Conservation (phyloP, 768 basidiomycete species). For the Gloeopeniophorella convolvens region DNA sequence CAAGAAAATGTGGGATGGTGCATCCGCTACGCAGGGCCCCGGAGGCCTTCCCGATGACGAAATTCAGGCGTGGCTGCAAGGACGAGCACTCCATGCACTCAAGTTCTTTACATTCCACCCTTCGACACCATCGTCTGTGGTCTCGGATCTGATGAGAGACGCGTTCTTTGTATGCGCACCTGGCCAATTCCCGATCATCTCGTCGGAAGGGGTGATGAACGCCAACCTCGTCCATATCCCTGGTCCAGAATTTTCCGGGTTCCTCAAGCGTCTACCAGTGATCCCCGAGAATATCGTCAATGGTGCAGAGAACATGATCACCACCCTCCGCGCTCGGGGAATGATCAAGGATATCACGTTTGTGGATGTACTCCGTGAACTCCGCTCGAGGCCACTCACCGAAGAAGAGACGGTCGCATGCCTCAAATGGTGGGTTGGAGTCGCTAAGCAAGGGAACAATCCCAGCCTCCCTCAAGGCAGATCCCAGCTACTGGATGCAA, state of each 20-base stretch:
- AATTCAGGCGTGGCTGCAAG: constrained; percentile 43
- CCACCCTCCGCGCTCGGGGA: constrained; percentile 50
- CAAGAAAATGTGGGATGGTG: constrained; percentile 52
- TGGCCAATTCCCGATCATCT: constrained; percentile 60
- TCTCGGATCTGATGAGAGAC: constrained; percentile 61
- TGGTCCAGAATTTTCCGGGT: constrained; percentile 60
- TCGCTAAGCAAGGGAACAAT: constrained; percentile 34
- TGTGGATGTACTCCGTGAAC: constrained; percentile 74
- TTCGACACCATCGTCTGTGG: constrained; percentile 81
- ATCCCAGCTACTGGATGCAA: constrained; percentile 62
- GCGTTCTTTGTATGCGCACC: constrained; percentile 70
- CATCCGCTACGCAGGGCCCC: constrained; percentile 28
- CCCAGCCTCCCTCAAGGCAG: constrained; percentile 41
- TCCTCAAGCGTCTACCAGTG: constrained; percentile 73
- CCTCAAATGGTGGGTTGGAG: constrained; percentile 76
- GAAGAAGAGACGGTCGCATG: constrained; percentile 75
- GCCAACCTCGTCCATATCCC: constrained; percentile 67
- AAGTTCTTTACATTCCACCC: constrained; percentile 85
- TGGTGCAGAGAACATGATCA: constrained; percentile 54
- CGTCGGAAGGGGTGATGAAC: constrained; percentile 63
- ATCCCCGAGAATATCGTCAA: constrained; percentile 55
- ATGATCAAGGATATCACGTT: constrained; percentile 73
- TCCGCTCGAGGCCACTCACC: constrained; percentile 60
- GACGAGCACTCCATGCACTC: constrained; percentile 68
- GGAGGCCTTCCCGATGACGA: constrained; percentile 32